These are phyloP conservation scores for Suillus spraguei DNA, from an alignment of 768 basidiomycete species.

Conservation along the genomic window DNA sequence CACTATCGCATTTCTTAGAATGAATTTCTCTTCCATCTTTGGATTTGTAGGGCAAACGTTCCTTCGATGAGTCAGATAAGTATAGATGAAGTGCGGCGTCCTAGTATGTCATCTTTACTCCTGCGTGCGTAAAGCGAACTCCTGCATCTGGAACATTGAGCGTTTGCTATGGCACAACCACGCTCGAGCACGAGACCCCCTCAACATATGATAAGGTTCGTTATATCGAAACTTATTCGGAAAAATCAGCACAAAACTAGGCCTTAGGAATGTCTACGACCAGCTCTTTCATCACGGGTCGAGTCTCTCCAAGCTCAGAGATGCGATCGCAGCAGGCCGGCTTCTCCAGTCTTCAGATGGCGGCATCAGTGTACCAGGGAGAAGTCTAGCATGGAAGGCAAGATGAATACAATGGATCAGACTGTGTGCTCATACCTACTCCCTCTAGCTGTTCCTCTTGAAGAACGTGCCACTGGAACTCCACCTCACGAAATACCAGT, in stretches of 20 bases:
- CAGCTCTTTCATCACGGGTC: slow-evolving; percentile 52
- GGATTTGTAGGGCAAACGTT: neutral
- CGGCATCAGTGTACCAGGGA: slow-evolving; percentile 58
- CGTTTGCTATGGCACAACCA: slow-evolving; percentile 26
- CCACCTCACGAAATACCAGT: slow-evolving; percentile 40
- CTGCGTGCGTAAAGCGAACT: neutral
- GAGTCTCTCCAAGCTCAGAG: slow-evolving; percentile 65
- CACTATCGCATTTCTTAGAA: slow-evolving; percentile 32
- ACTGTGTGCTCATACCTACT: slow-evolving; percentile 24
- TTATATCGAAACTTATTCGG: neutral
- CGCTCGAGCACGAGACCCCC: slow-evolving; percentile 23
- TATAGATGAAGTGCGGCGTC: neutral
- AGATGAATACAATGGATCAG: slow-evolving; percentile 20
- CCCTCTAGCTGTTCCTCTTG: slow-evolving; percentile 65
- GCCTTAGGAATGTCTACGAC: slow-evolving; percentile 43
- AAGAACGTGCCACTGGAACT: slow-evolving; percentile 57
- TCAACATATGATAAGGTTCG: slow-evolving; percentile 27
- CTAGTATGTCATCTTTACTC: neutral
- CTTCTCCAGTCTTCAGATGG: slow-evolving; percentile 48
- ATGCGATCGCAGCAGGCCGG: slow-evolving; percentile 63
- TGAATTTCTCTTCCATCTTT: slow-evolving; percentile 14
- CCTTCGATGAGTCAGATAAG: neutral
- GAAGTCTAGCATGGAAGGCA: slow-evolving; percentile 87
- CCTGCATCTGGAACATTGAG: neutral
- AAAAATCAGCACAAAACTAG: neutral